Conservation (phyloP, 768 basidiomycete genomes). For the Boletus pseudopeckii region DNA sequence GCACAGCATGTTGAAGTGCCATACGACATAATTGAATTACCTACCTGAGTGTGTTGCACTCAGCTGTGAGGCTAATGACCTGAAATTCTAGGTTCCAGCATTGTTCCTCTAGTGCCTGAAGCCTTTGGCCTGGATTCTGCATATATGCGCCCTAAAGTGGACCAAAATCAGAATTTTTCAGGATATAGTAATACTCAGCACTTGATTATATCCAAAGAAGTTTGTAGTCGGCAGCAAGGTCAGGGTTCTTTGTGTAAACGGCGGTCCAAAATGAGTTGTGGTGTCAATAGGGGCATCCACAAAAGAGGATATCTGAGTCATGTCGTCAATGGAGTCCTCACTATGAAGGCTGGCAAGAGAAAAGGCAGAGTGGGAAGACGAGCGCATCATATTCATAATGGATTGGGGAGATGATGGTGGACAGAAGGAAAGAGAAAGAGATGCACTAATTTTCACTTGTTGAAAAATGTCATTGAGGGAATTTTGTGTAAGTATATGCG, state of each 20-base stretch:
- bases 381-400: neutral
- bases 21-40: too few relatives aligned
- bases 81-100: neutral
- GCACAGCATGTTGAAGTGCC: too few relatives aligned
- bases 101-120: neutral
- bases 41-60: neutral
- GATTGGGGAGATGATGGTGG: too few relatives aligned
- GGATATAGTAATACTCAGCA: neutral
- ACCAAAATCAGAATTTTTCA: neutral
- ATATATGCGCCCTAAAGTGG: slow-evolving; percentile 2
- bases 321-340: neutral
- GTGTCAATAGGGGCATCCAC: neutral
- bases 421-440: too few relatives aligned
- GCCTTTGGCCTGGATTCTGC: neutral
- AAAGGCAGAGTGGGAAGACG: neutral
- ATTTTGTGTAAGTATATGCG: too few relatives aligned
- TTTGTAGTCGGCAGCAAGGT: neutral
- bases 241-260: neutral
- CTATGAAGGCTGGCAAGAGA: neutral
- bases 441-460: too few relatives aligned
- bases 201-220: neutral
- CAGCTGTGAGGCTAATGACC: neutral
- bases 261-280: neutral
- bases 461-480: too few relatives aligned
- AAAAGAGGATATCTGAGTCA: too few relatives aligned